Evolutionary conservation across 768 basidiomycete genomes (phyloP), one percentile per base, ranked within the genome.

Genomic region (Termitomyces sp.): DNA sequence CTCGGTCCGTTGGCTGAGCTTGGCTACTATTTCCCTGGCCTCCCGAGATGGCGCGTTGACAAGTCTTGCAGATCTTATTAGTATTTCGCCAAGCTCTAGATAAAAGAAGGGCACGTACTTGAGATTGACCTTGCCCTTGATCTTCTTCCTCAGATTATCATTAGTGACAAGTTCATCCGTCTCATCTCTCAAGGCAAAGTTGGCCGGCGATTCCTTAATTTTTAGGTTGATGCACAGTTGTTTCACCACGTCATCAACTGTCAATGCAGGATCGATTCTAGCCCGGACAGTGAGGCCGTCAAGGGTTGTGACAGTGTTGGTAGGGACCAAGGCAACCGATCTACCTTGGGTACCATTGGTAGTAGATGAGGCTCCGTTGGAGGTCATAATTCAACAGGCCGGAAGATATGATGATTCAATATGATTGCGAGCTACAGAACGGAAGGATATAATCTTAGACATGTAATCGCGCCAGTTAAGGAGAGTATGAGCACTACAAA

Each of bases 121-220:
- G 54, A 94, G 75, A 64, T 88, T 84, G 47, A 79, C 81, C 69
- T 89, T 93, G 40, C 79, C 78, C 71, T 81, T 88, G 61, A 94
- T 90, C 74, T 88, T 89, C 72, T 81, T 85, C 66, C 84, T 79
- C 64, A 97, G 67, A 66, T 94, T 95, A 61, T 93, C 91, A 64
- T 89, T 88, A 27, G 91, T 94, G 17, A 97, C 86, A 46, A 95
- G 71, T 61, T 90, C 90, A 58, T 89, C 89, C 16, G 78, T 82
- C 62, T 91, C 89, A 67, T 94, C 91, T 63, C 93, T 79, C 57
- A 96, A 70, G 1, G 91, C 88, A 66, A 83, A 94, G 60, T 88
- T 73, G 1, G 79, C 78, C 1, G 89, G 79, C 0, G 88, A 79
- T 39, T 90, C 90, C 56, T 82, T 83, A 56, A 93, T 84, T 70